A percentile compares a stretch with the other conserved stretches of the same genome.
Evolutionary conservation across 1,139 yeast species (phyloP).

Genomic region (Protomyces gravidus): DNA sequence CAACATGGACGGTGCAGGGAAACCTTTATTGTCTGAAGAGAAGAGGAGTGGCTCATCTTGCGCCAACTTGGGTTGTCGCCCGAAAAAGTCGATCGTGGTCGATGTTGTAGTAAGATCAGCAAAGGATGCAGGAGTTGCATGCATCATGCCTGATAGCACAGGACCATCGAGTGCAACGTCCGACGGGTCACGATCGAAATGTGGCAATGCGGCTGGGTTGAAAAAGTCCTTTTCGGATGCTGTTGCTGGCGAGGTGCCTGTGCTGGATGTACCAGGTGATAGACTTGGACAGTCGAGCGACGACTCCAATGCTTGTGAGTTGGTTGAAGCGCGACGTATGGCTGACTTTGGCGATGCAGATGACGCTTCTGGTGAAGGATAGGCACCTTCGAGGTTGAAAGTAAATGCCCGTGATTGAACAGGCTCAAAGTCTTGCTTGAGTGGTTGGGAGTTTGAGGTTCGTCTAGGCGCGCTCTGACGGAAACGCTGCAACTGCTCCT

Average conservation of each 20-base stretch:
- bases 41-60: neutral
- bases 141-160: neutral
- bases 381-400: neutral
- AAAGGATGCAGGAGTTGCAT: neutral
- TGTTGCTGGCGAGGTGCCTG: conserved; percentile 19
- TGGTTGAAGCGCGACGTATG: neutral
- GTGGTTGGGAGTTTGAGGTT: neutral
- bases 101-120: neutral
- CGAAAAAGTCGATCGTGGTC: neutral
- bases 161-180: neutral
- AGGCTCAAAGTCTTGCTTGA: neutral
- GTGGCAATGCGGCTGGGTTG: conserved; percentile 19
- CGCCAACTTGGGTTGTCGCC: neutral
- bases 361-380: neutral
- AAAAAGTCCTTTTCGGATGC: conserved; percentile 11
- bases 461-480: neutral
- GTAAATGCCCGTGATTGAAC: neutral
- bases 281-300: neutral
- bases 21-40: neutral
- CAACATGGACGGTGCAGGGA: neutral
- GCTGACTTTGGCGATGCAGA: neutral
- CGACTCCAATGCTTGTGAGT: neutral
- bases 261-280: conserved; percentile 12
- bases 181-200: neutral
- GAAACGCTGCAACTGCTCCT: conserved; percentile 4